Evolutionary conservation across 441 rosid species (phyloP).

Genomic region (Omphalea diandra): DNA sequence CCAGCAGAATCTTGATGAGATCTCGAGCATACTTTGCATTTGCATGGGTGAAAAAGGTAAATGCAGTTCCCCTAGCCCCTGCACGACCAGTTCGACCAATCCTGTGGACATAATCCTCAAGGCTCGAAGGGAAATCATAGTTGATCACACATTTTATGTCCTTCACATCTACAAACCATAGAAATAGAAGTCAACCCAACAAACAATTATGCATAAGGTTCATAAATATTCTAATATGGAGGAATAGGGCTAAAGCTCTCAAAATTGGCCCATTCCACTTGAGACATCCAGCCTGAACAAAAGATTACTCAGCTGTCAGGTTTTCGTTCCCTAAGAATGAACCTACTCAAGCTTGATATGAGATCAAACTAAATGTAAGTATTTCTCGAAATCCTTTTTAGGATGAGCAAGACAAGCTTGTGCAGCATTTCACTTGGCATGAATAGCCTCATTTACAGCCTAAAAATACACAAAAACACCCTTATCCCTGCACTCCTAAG

Average conservation of each 20-base stretch:
- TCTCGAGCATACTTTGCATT: slow-evolving; percentile 84
- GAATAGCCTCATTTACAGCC: slow-evolving; percentile 17
- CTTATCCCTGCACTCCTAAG: slow-evolving; percentile 94
- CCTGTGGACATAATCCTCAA: slow-evolving; percentile 96
- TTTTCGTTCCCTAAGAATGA: slow-evolving; percentile 2
- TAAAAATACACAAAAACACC: slow-evolving; percentile 33
- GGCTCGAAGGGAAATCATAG: slow-evolving; percentile 89
- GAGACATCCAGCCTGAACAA: neutral
- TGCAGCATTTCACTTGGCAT: slow-evolving; percentile 4
- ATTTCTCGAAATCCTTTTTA: neutral
- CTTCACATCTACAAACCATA: slow-evolving; percentile 80
- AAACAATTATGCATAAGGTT: neutral
- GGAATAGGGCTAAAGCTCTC: neutral
- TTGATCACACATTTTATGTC: slow-evolving; percentile 97
- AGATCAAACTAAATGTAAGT: slow-evolving; percentile 9
- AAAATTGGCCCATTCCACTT: slow-evolving; percentile 3
- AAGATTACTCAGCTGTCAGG: slow-evolving; percentile 2
- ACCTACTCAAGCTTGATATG: slow-evolving; percentile 11
- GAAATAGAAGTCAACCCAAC: slow-evolving; percentile 18
- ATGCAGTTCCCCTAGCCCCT: slow-evolving; percentile 94
- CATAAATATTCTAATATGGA: neutral
- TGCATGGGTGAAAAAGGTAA: slow-evolving; percentile 77
- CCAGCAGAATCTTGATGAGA: slow-evolving; percentile 81
- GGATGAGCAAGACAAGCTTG: slow-evolving; percentile 4
- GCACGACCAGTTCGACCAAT: slow-evolving; percentile 99